Conservation (phyloP, 768 basidiomycete species). For the Leccinum olivaceopallidum region DNA sequence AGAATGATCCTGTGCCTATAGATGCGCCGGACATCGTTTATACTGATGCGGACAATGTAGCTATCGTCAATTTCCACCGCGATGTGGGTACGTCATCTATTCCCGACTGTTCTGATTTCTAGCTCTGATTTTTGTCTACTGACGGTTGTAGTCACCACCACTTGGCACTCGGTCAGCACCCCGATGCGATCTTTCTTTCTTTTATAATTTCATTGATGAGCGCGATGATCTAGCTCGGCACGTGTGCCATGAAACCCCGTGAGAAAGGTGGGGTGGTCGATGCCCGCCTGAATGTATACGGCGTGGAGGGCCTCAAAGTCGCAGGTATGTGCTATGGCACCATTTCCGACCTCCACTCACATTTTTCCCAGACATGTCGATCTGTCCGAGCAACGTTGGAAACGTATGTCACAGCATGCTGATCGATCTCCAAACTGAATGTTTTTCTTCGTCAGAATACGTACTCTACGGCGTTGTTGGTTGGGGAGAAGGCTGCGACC, state of each 20-base stretch:
- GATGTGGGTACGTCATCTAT: not conserved
- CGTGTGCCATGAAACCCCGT: conserved; percentile 61
- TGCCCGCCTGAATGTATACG: conserved; percentile 17
- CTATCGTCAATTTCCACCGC: not conserved
- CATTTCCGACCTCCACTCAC: not conserved
- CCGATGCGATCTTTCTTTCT: not conserved
- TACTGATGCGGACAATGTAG: not conserved
- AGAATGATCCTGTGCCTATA: conserved; percentile 16
- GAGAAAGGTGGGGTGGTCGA: conserved; percentile 13
- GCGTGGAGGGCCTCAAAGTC: conserved; percentile 14
- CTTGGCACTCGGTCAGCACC: conserved; percentile 1
- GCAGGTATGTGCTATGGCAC: conserved; percentile 11
- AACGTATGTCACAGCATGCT: conserved; percentile 1
- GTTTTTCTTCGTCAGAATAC: not conserved
- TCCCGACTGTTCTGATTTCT: no score
- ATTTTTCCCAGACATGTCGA: conserved; percentile 3
- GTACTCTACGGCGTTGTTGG: not conserved
- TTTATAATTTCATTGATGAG: not conserved
- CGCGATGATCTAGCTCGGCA: conserved; percentile 32
- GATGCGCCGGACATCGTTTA: not conserved
- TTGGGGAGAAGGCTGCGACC: not conserved
- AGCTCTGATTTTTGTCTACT: not conserved
- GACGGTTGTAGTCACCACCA: not conserved
- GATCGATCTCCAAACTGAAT: not conserved
- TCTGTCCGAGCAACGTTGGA: conserved; percentile 11